Evolutionary conservation across 495 filamentous ascomycete species (phyloP).

Genomic region (Cenococcum geophilum): DNA sequence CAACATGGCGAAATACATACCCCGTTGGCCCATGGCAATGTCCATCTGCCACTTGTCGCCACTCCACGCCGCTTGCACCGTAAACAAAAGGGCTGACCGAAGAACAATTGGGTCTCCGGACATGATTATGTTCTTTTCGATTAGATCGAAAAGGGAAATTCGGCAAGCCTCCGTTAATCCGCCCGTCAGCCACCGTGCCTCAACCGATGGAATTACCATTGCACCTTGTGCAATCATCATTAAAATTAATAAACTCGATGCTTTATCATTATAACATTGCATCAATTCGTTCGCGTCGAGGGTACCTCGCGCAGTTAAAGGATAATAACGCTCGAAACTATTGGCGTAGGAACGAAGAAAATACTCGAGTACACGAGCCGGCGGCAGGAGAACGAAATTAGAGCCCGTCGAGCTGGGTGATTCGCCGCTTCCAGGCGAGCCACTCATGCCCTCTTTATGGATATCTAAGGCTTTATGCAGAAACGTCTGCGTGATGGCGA

Average conservation of each 20-base stretch:
- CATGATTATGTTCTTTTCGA: constrained; percentile 59
- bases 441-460: constrained; percentile 41
- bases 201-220: constrained; percentile 49
- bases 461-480: constrained; percentile 58
- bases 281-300: constrained; percentile 58
- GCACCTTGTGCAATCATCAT: constrained; percentile 64
- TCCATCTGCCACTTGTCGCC: constrained; percentile 69
- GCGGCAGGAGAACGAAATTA: constrained; percentile 54
- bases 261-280: constrained; percentile 47
- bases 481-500: constrained; percentile 58
- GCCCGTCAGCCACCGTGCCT: constrained; percentile 54
- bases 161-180: constrained; percentile 59
- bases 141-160: constrained; percentile 58
- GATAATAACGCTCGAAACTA: constrained; percentile 54
- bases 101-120: constrained; percentile 52
- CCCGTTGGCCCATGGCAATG: constrained; percentile 61
- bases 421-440: constrained; percentile 34
- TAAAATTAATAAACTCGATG: constrained; percentile 52
- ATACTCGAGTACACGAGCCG: constrained; percentile 53
- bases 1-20: constrained; percentile 57
- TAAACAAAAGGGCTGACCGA: constrained; percentile 56
- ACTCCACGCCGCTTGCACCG: constrained; percentile 56
- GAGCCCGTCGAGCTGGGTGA: constrained; percentile 42
- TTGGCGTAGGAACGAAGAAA: constrained; percentile 56
- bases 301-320: constrained; percentile 45